These are phyloP conservation scores for Sugiyamaella novakii DNA, from an alignment of 1,139 yeast species.

Conservation along the genomic window DNA sequence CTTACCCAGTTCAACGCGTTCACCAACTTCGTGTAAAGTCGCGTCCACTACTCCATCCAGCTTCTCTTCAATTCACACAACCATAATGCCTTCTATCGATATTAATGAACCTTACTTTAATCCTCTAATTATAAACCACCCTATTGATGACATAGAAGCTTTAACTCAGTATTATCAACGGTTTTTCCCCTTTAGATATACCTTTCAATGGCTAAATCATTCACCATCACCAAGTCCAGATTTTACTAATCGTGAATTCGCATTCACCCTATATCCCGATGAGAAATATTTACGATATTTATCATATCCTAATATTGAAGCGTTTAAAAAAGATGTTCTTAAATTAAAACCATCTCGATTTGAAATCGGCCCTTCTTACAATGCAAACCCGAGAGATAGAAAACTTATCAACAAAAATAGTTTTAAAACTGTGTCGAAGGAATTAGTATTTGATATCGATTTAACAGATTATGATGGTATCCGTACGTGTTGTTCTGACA, in stretches of 20 bases:
- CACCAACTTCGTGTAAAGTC: too few species aligned
- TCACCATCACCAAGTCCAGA: slow-evolving; percentile 63
- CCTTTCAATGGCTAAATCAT: slow-evolving; percentile 89
- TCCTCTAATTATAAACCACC: too few species aligned
- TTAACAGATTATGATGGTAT: slow-evolving; percentile 93
- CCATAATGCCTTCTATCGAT: too few species aligned
- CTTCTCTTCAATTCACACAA: too few species aligned
- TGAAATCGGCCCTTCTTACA: slow-evolving; percentile 92
- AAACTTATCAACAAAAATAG: slow-evolving; percentile 73
- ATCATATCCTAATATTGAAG: slow-evolving; percentile 66
- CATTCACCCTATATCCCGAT: slow-evolving; percentile 82
- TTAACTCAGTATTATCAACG: slow-evolving; percentile 60
- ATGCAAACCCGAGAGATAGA: slow-evolving; percentile 82
- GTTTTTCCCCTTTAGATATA: slow-evolving; percentile 60
- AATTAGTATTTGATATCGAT: slow-evolving; percentile 94
- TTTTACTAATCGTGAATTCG: slow-evolving; percentile 89
- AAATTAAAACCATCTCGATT: slow-evolving; percentile 84
- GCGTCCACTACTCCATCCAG: too few species aligned
- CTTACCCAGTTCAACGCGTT: too few species aligned
- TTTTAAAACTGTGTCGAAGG: slow-evolving; percentile 80
- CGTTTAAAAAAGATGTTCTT: slow-evolving; percentile 73
- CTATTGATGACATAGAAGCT: neutral
- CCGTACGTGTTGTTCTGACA: slow-evolving; percentile 90
- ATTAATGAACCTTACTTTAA: too few species aligned
- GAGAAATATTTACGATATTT: slow-evolving; percentile 84